Base-by-base conservation (phyloP, 2,329 filamentous ascomycete species). In the Phyllosticta paracitricarpa region DNA sequence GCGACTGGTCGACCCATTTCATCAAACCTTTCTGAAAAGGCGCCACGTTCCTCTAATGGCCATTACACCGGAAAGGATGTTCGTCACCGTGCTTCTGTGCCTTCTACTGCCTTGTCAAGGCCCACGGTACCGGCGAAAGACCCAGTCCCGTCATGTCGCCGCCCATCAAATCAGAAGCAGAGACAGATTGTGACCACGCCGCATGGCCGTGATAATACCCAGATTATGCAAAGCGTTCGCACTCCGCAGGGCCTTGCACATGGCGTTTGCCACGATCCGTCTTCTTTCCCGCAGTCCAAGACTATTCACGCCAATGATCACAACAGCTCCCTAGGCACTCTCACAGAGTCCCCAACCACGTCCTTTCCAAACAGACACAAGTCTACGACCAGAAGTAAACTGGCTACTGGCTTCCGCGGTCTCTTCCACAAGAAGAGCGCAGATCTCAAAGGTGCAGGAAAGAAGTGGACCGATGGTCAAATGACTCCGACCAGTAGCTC, bases 331-430 rank as follows among this genome's bases (percentile, higher is more conserved):
- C 17, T 40, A 3, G n/a, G 51, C n/a, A 30, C 58, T 9, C 33
- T 51, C 10, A 30, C 58, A 1, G 58, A 61, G 9, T 40, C 58
- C 9, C 51, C 40, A 6, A 54, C n/a, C 7, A 25, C 53, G 17
- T 17, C 26, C 10, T 17, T 54, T 24, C 24, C 40, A 22, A 53
- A 59, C 25, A 61, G 56, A 54, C 58, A 48, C 40, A 48, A 54
- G 35, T 61, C 54, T 7, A 33, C 54, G 17, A 52, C 58, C n/a
- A 61, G 26, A 35, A 28, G 26, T 8, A 61, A 61, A 26, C 54
- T 61, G 30, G 56, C 54, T 10, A 61, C 58, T n/a, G 58, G 58
- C 12, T 56, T 61, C 19, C 58, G 58, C 9, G 58, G 58, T n/a
- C 48, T 61, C 19, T 61, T 61, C 22, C 58, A 61, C 4, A 61